Evolutionary conservation across 805 yeast genomes (phyloP).

Genomic region (Kodamaea kakaduensis): DNA sequence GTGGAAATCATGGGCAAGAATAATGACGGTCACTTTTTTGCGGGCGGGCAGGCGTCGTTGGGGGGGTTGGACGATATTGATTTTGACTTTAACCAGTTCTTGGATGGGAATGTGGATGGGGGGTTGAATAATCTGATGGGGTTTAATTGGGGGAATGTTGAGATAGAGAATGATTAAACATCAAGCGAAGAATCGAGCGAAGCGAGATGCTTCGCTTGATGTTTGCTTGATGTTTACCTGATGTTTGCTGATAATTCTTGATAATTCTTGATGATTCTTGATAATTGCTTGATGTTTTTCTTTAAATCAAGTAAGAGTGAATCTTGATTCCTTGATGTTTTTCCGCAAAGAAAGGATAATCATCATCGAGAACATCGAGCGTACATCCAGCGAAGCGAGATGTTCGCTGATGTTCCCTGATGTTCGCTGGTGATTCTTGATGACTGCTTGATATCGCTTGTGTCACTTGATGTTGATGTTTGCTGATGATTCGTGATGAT

Average conservation of each 20-base stretch:
- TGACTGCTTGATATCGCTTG: too few relatives aligned
- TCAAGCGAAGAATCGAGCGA: conserved; percentile 1
- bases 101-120: conserved; percentile 32
- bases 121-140: conserved; percentile 31
- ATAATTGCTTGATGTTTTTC: too few relatives aligned
- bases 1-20: conserved; percentile 19
- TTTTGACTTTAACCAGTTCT: conserved; percentile 41
- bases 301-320: too few relatives aligned
- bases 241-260: background rate
- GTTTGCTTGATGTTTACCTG: background rate
- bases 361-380: too few relatives aligned
- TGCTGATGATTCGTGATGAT: too few relatives aligned
- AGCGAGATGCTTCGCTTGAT: conserved; percentile 1
- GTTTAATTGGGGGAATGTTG: conserved; percentile 40
- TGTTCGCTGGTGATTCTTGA: too few relatives aligned
- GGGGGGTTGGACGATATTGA: conserved; percentile 41
- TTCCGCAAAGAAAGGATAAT: too few relatives aligned
- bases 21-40: conserved; percentile 7
- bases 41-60: conserved; percentile 15
- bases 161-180: conserved; percentile 19
- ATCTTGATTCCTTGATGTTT: too few relatives aligned
- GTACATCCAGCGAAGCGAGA: too few relatives aligned
- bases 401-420: too few relatives aligned
- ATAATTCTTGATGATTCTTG: conserved; percentile 1
- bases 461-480: too few relatives aligned